Evolutionary conservation across 2,329 filamentous ascomycete species (phyloP).

Genomic region (Xylaria polymorpha): DNA sequence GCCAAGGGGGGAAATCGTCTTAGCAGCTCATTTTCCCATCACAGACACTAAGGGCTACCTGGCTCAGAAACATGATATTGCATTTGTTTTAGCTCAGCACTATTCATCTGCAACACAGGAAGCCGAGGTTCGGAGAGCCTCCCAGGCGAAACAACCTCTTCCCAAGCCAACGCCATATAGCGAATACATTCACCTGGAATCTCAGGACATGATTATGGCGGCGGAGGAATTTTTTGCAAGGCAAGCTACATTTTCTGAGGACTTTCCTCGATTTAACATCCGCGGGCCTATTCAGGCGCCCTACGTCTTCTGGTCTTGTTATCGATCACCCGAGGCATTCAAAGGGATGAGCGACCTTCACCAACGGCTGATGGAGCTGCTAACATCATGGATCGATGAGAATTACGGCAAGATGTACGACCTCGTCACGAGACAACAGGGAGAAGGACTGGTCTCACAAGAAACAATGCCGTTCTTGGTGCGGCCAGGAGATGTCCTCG

Average conservation of each 20-base stretch:
- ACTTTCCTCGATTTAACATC: conserved; percentile 24
- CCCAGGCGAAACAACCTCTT: neutral
- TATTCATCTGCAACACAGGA: neutral
- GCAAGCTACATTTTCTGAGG: conserved; percentile 22
- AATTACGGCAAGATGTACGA: conserved; percentile 19
- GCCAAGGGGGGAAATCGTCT: neutral
- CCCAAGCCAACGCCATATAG: neutral
- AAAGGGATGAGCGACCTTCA: conserved; percentile 4
- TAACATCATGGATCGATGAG: conserved; percentile 32
- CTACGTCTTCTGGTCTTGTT: conserved; percentile 34
- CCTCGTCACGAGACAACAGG: conserved; percentile 1
- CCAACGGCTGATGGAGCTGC: conserved; percentile 3
- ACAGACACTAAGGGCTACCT: conserved; percentile 6
- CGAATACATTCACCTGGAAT: conserved; percentile 12
- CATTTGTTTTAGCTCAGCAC: conserved; percentile 4
- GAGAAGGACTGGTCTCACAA: conserved; percentile 2
- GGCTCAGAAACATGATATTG: conserved; percentile 14
- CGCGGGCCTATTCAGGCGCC: conserved; percentile 1
- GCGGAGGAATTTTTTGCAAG: conserved; percentile 17
- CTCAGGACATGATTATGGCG: conserved; percentile 12
- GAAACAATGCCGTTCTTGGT: conserved; percentile 20
- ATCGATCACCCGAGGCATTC: conserved; percentile 5
- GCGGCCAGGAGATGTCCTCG: conserved; percentile 18
- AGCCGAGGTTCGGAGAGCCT: neutral
- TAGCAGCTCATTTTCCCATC: conserved; percentile 25